Conservation (phyloP, 2,329 filamentous ascomycete genomes). For the Fusarium decemcellulare region DNA sequence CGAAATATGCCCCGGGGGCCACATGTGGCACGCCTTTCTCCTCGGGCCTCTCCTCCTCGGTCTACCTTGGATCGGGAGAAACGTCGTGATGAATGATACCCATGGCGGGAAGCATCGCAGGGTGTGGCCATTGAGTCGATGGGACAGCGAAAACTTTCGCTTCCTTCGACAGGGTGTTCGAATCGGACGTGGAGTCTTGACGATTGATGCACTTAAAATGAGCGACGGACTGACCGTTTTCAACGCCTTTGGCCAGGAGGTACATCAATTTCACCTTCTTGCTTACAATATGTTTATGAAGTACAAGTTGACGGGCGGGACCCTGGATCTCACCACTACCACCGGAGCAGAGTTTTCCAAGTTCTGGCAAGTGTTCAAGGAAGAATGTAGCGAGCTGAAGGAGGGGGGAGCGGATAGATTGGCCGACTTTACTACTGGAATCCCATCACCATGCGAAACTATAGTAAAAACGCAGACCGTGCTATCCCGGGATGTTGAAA, state of each 20-base stretch:
- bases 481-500: too few relatives aligned
- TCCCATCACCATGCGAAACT: too few relatives aligned
- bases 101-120: not conserved
- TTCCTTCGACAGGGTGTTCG: not conserved
- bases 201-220: not conserved
- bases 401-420: too few relatives aligned
- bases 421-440: too few relatives aligned
- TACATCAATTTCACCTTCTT: not conserved
- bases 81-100: not conserved
- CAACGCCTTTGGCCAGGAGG: not conserved
- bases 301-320: too few relatives aligned
- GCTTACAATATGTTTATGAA: not conserved
- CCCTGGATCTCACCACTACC: too few relatives aligned
- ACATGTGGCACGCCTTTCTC: not conserved
- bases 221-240: not conserved
- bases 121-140: not conserved
- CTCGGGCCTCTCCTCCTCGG: constrained; percentile 2
- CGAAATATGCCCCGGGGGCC: not conserved
- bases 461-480: too few relatives aligned
- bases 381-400: too few relatives aligned
- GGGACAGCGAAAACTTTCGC: not conserved
- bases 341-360: too few relatives aligned
- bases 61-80: constrained; percentile 5
- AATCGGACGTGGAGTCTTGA: not conserved
- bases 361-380: too few relatives aligned